Evolutionary conservation across 495 filamentous ascomycete genomes (phyloP).

Genomic region (Durotheca rogersii): DNA sequence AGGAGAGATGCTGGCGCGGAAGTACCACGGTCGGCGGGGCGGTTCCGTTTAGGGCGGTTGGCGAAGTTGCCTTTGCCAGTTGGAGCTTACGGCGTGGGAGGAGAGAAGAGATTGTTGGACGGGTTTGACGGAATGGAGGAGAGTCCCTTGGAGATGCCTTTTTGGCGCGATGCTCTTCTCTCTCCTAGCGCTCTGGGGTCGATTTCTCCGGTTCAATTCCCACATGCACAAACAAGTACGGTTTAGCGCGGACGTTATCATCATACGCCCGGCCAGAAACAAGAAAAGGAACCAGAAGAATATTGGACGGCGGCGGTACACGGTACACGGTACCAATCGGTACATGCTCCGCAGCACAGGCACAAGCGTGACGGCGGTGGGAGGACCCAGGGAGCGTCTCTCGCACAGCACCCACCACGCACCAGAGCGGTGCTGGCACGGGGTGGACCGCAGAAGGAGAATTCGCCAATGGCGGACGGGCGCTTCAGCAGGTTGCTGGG

Average conservation of each 20-base stretch:
- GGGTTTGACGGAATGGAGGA: slow-evolving; percentile 23
- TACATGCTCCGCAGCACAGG: no score
- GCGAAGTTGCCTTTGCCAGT: slow-evolving; percentile 17
- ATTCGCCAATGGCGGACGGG: slow-evolving; percentile 30
- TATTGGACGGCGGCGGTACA: slow-evolving; percentile 32
- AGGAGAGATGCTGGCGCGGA: not conserved
- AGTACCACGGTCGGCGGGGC: slow-evolving; percentile 18
- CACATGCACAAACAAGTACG: slow-evolving; percentile 21
- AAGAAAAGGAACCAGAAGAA: slow-evolving; percentile 18
- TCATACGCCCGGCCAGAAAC: slow-evolving; percentile 23
- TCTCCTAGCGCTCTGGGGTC: slow-evolving; percentile 19
- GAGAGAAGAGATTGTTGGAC: slow-evolving; percentile 12
- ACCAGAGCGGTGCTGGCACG: slow-evolving; percentile 30
- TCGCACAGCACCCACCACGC: no score
- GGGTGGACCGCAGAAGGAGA: slow-evolving; percentile 21
- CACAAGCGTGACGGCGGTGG: slow-evolving; percentile 5
- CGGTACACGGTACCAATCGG: no score
- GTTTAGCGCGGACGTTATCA: slow-evolving; percentile 26
- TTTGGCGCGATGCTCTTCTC: slow-evolving; percentile 21
- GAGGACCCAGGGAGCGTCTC: no score
- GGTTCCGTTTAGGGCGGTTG: slow-evolving; percentile 24
- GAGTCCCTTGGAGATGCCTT: slow-evolving; percentile 24
- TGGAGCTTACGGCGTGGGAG: slow-evolving; percentile 18
- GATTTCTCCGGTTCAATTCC: slow-evolving; percentile 26
- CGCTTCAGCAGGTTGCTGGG: slow-evolving; percentile 21